Evolutionary conservation across 2,329 filamentous ascomycete species (phyloP), one percentile per base, ranked within the genome.

Genomic region (Ustulina deusta): DNA sequence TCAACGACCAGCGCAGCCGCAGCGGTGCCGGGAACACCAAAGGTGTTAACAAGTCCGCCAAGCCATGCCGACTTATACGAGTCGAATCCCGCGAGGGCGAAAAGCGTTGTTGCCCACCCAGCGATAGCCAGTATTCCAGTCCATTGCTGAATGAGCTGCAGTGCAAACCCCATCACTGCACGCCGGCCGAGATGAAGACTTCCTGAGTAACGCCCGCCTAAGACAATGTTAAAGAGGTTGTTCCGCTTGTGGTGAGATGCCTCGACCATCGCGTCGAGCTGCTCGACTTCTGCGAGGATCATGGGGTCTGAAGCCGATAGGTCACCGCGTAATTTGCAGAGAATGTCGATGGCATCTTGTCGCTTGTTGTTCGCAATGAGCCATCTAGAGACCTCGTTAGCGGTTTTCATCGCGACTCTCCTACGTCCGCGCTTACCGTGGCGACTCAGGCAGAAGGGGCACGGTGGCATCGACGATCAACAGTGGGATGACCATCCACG

Each of bases 1-100:
- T 87, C 85, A 36, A 87, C 80, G 11, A 86, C 83, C 56, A 84
- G 81, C 1, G 84, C 82, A 61, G 81, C 83, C 64, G 85, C 83
- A 40, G 85, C 82, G 2, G 84, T 87, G 1, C 83, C 84, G 2
- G 85, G 68, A 29, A 86, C 83, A 13, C 84, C 84, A 56, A 86
- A 79, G 0, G 83, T 86, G 73, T 86, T 87, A 17, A 85, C 74
- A 6, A 83, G 81, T 6, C 85, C 85, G 1, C 84, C 81, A 10
- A 87, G 80, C 40, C 84, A 81, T 63, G 83, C 70, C 68, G 79
- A 84, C 40, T 83, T 72, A 4, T 77, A 74, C 69, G 72, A 78
- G 69, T 79, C 55, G 25, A 68, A 81, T 3, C 75, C 78, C 25
- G 78, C 78, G 62, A 76, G 71, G 29, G 65, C 71, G 46, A 79